phyloP scores from a whole-genome alignment of 805 yeast species.

The Kluyveromyces wickerhamii region DNA sequence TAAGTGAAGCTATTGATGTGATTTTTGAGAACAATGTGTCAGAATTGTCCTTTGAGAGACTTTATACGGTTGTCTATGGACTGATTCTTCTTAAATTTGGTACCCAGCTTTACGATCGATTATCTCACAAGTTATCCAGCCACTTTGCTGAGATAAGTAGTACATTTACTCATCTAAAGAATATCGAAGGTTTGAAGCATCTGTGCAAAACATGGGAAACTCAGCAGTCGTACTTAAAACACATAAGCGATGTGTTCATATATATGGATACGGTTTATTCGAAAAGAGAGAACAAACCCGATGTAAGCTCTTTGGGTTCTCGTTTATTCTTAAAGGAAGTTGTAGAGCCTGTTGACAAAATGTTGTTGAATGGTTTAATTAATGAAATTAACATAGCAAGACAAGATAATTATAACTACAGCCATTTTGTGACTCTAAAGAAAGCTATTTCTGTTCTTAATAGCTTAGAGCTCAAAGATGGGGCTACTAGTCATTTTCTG shows the following conservation, averaged over 20 bases:
- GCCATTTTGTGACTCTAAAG: constrained; percentile 52
- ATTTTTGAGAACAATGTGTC: constrained; percentile 69
- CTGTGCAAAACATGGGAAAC: constrained; percentile 51
- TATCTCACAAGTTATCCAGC: constrained; percentile 9
- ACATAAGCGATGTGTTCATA: constrained; percentile 78
- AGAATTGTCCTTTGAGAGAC: constrained; percentile 68
- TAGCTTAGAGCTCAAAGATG: constrained; percentile 40
- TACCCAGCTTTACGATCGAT: constrained; percentile 45
- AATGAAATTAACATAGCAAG: constrained; percentile 24
- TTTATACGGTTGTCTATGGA: constrained; percentile 72
- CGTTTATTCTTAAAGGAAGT: constrained; percentile 55
- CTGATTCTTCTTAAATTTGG: constrained; percentile 67
- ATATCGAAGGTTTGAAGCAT: constrained; percentile 32
- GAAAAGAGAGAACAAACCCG: constrained; percentile 53
- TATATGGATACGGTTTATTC: constrained; percentile 82
- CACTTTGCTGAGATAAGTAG: constrained; percentile 9
- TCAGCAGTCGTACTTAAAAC: constrained; percentile 62
- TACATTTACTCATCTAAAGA: constrained; percentile 9
- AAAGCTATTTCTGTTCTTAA: constrained; percentile 66
- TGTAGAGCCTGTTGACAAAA: constrained; percentile 40
- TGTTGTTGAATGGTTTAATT: constrained; percentile 43
- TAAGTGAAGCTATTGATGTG: constrained; percentile 60
- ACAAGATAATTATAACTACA: constrained; percentile 48
- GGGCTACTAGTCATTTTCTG: constrained; percentile 52
- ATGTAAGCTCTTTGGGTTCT: constrained; percentile 68